Conservation (phyloP, 2,329 filamentous ascomycete species). For the Kalaharituber pfeilii region DNA sequence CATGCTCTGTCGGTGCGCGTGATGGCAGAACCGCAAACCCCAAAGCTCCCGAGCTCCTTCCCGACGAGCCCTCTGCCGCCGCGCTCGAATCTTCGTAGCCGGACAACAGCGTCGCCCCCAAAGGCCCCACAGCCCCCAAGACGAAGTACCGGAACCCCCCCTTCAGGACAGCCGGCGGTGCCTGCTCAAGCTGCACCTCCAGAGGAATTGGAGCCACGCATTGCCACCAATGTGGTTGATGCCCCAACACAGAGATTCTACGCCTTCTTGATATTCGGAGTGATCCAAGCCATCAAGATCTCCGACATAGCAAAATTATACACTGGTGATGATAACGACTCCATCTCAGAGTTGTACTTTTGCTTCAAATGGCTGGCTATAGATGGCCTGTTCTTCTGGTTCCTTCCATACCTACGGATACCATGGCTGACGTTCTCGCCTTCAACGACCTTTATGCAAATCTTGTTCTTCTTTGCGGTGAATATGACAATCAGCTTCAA, state of each 20-base stretch:
- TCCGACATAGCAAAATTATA: conserved; percentile 42
- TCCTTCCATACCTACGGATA: conserved; percentile 71
- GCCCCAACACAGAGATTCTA: conserved; percentile 83
- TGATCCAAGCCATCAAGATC: conserved; percentile 62
- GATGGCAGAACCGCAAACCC: conserved; percentile 6
- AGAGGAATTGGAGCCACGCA: conserved; percentile 39
- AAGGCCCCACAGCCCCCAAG: not conserved
- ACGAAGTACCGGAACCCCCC: not conserved
- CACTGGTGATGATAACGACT: conserved; percentile 59
- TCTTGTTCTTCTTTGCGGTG: conserved; percentile 46
- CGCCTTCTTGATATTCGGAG: conserved; percentile 59
- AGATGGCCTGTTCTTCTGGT: conserved; percentile 74
- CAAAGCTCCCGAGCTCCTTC: conserved; percentile 12
- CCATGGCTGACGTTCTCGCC: conserved; percentile 72
- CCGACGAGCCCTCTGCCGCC: conserved; percentile 11
- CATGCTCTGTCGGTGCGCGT: not conserved
- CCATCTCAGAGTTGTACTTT: conserved; percentile 46
- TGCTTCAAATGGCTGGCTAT: conserved; percentile 89
- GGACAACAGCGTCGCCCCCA: not conserved
- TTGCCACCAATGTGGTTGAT: conserved; percentile 67
- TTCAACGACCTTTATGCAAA: conserved; percentile 47
- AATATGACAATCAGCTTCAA: conserved; percentile 50
- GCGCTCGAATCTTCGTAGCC: conserved; percentile 5
- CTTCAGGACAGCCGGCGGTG: not conserved
- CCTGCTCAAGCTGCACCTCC: not conserved